These are phyloP conservation scores for Artomyces pyxidatus DNA, from an alignment of 768 basidiomycete genomes.

Conservation along the genomic window DNA sequence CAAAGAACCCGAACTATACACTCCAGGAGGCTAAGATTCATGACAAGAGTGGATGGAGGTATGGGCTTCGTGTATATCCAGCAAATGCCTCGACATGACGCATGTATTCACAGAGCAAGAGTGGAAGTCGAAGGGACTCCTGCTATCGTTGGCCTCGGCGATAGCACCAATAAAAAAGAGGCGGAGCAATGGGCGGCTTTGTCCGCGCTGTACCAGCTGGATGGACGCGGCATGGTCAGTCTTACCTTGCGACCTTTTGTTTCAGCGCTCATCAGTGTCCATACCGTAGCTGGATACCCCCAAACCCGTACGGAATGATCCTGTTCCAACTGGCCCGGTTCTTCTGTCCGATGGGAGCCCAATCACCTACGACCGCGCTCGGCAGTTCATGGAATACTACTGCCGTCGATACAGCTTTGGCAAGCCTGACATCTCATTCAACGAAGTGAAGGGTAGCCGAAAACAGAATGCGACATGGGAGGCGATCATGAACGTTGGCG, in stretches of 20 bases:
- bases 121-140: conserved; percentile 17
- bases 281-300: conserved; percentile 1
- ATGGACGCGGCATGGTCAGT: conserved; percentile 56
- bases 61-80: conserved; percentile 10
- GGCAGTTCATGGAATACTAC: conserved; percentile 93
- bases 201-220: conserved; percentile 65
- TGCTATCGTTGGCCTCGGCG: conserved; percentile 52
- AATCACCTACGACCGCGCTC: conserved; percentile 65
- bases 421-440: conserved; percentile 61
- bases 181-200: conserved; percentile 73
- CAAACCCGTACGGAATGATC: neutral
- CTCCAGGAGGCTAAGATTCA: conserved; percentile 22
- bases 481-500: conserved; percentile 68
- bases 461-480: conserved; percentile 43
- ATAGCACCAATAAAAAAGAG: conserved; percentile 47
- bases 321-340: conserved; percentile 17
- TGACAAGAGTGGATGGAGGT: conserved; percentile 39
- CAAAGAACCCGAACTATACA: conserved; percentile 22
- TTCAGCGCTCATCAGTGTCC: neutral
- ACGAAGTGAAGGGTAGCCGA: conserved; percentile 24
- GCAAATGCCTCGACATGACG: neutral
- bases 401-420: conserved; percentile 71
- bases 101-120: conserved; percentile 12
- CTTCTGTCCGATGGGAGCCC: conserved; percentile 45
- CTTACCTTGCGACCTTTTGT: neutral